Base-by-base conservation (phyloP, 495 filamentous ascomycete species). In the Daldinia vernicosa region DNA sequence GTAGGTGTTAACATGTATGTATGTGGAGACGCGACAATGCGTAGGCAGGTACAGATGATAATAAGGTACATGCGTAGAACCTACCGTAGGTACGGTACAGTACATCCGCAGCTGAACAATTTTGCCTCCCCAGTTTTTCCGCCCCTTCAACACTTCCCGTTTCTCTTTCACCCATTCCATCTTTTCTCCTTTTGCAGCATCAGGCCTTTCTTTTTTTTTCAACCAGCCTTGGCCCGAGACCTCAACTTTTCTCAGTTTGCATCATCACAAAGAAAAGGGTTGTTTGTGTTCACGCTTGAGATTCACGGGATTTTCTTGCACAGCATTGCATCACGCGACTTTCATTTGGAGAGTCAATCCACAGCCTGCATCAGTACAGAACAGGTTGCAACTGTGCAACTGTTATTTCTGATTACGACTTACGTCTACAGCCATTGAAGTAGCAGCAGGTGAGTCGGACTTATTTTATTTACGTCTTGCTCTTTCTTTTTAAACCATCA, bases 61-160 rank as follows among this genome's bases (percentile, higher is more conserved):
- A 56, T 30, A 35, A 47, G 24, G 30, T 56, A 56, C 30, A 56
- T 55, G 24, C 50, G 12, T 28, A 40, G 17, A 35, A 45, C 47
- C 55, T 45, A 24, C 35, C 43, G 35, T 59, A 55, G 32, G 58
- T 53, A 69, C 53, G 39, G 57, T 60, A 62, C 53, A 22, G 57
- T 60, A 62, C 53, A 22, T 69, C 35, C 45, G 57, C 51, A 69
- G 70, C 70, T 73, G 66, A 73, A 73, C 61, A 73, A 73, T 69
- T 73, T 73, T 73, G 66, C 70, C 61, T 71, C 75, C 72, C 75
- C 72, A 64, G 24, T 72, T 73, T 73, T 67, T 47, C 27, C 37
- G 33, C 63, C 66, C 67, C 62, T 70, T 61, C 56, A 61, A 56
- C 39, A 55, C 50, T 70, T 68, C 53, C 40, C 56, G 17, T 68